Evolutionary conservation across 2,329 filamentous ascomycete genomes (phyloP).

Genomic region (Pseudocercospora musae): DNA sequence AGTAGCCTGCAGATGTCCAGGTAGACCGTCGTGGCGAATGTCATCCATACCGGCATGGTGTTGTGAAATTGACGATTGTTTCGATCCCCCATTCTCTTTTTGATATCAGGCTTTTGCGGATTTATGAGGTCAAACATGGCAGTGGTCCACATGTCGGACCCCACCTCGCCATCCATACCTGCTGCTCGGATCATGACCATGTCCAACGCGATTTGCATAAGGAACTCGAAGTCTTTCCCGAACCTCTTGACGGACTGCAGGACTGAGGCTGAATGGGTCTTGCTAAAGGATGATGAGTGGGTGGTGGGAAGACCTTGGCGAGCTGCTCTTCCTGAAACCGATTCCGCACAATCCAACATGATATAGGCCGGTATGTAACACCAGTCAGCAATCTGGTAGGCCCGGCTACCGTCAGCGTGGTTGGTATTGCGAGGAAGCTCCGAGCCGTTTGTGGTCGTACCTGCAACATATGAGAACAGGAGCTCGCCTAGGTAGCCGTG

Average conservation of each 20-base stretch:
- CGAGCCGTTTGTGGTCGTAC: neutral
- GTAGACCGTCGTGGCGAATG: conserved; percentile 1
- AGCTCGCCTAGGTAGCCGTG: conserved; percentile 5
- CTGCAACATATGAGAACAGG: neutral
- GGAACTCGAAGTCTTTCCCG: neutral
- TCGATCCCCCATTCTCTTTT: conserved; percentile 3
- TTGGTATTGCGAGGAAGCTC: neutral
- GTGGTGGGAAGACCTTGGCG: neutral
- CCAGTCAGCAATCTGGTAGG: conserved; percentile 1
- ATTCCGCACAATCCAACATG: neutral
- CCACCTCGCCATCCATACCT: neutral
- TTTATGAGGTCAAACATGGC: neutral
- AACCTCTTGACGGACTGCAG: neutral
- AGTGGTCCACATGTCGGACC: neutral
- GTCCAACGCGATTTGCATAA: neutral
- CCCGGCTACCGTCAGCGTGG: neutral
- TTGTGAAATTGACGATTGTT: conserved; percentile 2
- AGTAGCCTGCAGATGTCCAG: neutral
- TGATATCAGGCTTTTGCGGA: neutral
- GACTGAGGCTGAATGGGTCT: neutral
- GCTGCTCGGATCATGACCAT: neutral
- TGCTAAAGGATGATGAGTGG: neutral
- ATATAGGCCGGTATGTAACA: neutral
- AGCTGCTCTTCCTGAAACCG: neutral
- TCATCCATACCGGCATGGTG: neutral